Conservation (phyloP, 2,329 filamentous ascomycete genomes). For the Cordyceps farinosa region DNA sequence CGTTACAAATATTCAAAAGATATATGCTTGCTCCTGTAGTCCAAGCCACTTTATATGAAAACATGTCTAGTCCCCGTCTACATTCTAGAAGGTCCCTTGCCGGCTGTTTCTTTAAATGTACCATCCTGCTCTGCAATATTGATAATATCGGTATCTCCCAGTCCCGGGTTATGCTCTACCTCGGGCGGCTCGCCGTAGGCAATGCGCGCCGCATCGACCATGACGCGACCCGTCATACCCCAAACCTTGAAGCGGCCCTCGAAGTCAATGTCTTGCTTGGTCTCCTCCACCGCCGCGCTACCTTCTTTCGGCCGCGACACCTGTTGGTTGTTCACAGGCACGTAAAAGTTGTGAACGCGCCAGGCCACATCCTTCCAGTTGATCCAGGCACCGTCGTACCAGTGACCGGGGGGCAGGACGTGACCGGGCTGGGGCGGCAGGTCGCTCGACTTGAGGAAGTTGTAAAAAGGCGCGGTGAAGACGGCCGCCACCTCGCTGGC, state of each 20-base stretch:
- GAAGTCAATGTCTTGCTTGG: conserved; percentile 34
- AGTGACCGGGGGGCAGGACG: conserved; percentile 53
- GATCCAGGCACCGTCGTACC: conserved; percentile 84
- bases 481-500: conserved; percentile 90
- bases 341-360: conserved; percentile 88
- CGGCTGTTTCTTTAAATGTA: conserved; percentile 40
- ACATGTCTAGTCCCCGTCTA: conserved; percentile 23
- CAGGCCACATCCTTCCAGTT: conserved; percentile 75
- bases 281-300: conserved; percentile 44
- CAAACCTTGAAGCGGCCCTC: conserved; percentile 74
- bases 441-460: conserved; percentile 67
- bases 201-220: conserved; percentile 82
- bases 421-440: conserved; percentile 42
- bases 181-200: conserved; percentile 80
- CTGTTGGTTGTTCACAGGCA: conserved; percentile 69
- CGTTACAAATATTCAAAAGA: background rate
- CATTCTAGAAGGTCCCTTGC: conserved; percentile 25
- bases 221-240: conserved; percentile 88
- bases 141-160: conserved; percentile 53
- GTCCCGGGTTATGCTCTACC: conserved; percentile 65
- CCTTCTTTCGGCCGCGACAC: conserved; percentile 60
- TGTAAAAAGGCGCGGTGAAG: conserved; percentile 83
- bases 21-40: background rate
- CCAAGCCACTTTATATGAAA: background rate
- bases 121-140: conserved; percentile 43